Conservation (phyloP, 73 alveolate genomes). For the Uronychia setigera region DNA sequence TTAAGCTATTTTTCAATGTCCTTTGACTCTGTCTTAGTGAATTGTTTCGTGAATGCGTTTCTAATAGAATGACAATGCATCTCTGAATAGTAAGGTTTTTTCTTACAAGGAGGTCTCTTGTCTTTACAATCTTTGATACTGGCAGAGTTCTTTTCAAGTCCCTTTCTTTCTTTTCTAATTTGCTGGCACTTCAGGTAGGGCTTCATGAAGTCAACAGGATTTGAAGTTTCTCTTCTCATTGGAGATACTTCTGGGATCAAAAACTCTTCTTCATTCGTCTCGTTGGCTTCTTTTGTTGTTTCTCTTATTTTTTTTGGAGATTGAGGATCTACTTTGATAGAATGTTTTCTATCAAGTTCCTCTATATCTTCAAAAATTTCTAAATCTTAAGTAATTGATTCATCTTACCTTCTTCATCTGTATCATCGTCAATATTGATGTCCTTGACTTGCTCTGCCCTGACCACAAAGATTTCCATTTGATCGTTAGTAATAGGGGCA, state of each 20-base stretch:
- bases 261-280: background rate
- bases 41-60: background rate
- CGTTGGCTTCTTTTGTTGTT: background rate
- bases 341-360: background rate
- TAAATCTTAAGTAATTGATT: background rate
- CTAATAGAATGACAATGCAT: constrained; percentile 18
- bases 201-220: background rate
- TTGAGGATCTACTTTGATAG: background rate
- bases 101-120: constrained; percentile 3
- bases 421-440: background rate
- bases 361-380: constrained; percentile 3
- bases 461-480: constrained; percentile 6
- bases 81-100: background rate
- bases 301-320: background rate
- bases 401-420: constrained; percentile 17
- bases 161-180: background rate
- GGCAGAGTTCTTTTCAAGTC: background rate
- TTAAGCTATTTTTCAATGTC: background rate
- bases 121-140: background rate
- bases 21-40: background rate
- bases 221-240: background rate
- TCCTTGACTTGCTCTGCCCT: constrained; percentile 8
- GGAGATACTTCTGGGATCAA: background rate
- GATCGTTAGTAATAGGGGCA: background rate
- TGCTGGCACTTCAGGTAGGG: background rate